phyloP scores from a whole-genome alignment of 2,329 filamentous ascomycete species.

The Cytospora schulzeri region DNA sequence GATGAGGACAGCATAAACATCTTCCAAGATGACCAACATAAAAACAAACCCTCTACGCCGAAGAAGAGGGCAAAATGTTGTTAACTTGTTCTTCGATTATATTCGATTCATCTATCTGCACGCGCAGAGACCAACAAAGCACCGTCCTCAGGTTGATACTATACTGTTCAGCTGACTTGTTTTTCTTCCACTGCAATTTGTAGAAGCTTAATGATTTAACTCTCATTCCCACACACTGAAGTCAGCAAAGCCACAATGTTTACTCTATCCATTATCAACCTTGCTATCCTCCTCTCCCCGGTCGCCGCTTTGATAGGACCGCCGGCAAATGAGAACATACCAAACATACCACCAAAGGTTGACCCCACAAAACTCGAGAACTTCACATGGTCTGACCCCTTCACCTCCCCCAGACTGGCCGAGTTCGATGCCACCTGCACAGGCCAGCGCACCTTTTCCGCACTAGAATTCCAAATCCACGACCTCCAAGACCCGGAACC shows the following conservation, averaged over 20 bases:
- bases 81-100: not conserved
- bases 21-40: constrained; percentile 11
- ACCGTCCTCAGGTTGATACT: constrained; percentile 1
- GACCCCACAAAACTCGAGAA: constrained; percentile 40
- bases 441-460: constrained; percentile 39
- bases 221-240: not conserved
- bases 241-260: constrained; percentile 5
- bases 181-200: not conserved
- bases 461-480: constrained; percentile 47
- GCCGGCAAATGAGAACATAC: constrained; percentile 28
- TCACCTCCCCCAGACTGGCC: constrained; percentile 34
- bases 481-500: constrained; percentile 44
- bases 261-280: constrained; percentile 15
- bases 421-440: constrained; percentile 41
- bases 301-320: constrained; percentile 29
- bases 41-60: not conserved
- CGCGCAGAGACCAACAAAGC: not conserved
- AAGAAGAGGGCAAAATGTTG: not conserved
- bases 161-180: too few relatives aligned
- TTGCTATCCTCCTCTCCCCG: constrained; percentile 33
- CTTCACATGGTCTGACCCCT: constrained; percentile 47
- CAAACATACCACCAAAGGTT: constrained; percentile 33
- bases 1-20: constrained; percentile 38
- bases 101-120: not conserved
- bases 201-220: not conserved